Percentiles rank a stretch among this genome's conserved stretches.
phyloP scores from a whole-genome alignment of 257 asterid species.

The Echium plantagineum region DNA sequence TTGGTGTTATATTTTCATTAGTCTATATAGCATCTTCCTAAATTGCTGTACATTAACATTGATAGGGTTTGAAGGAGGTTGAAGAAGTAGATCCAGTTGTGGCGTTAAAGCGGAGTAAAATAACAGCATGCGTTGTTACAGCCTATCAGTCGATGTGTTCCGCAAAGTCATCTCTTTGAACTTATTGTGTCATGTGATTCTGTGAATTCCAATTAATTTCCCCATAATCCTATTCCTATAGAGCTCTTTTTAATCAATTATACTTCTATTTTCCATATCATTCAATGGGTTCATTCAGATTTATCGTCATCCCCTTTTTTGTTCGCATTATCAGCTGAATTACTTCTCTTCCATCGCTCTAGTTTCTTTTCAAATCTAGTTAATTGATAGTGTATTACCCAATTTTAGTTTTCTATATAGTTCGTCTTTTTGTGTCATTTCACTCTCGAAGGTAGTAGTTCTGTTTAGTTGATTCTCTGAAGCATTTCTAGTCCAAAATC shows the following conservation, averaged over 20 bases:
- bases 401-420: not conserved
- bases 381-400: constrained; percentile 1
- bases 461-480: constrained; percentile 4
- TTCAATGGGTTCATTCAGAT: constrained; percentile 65
- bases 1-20: too few species aligned
- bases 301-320: constrained; percentile 63
- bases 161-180: constrained; percentile 75
- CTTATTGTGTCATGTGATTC: constrained; percentile 88
- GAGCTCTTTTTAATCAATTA: not conserved
- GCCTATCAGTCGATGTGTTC: constrained; percentile 65
- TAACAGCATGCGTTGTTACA: constrained; percentile 71
- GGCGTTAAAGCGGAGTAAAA: constrained; percentile 33
- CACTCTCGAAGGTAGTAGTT: constrained; percentile 8
- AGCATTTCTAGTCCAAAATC: constrained; percentile 13
- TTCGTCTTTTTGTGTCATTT: not conserved
- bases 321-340: constrained; percentile 63
- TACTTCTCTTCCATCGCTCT: constrained; percentile 4
- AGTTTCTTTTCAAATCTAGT: not conserved
- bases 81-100: constrained; percentile 9
- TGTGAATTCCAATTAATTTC: constrained; percentile 31
- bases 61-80: constrained; percentile 2
- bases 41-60: constrained; percentile 25
- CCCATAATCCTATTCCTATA: not conserved
- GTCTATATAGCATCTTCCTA: not conserved
- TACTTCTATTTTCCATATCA: not conserved